Conservation (phyloP, 164 flowering plant genomes). For the Nymphaea thermarum region DNA sequence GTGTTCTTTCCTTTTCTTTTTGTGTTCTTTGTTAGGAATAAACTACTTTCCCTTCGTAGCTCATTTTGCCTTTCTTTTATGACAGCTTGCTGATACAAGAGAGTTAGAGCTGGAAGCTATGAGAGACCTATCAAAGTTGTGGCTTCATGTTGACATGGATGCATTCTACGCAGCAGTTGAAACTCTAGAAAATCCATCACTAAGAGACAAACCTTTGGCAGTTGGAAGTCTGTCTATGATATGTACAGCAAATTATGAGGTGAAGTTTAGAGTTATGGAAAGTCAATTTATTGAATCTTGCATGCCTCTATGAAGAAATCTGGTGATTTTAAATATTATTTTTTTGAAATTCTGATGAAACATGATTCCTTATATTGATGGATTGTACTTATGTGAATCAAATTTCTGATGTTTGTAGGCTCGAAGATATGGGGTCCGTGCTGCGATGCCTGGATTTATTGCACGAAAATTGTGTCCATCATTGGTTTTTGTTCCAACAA, state of each 20-base stretch:
- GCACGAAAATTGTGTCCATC: constrained; percentile 90
- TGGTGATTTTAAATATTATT: neutral
- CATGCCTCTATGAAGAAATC: constrained; percentile 3
- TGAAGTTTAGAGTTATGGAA: constrained; percentile 4
- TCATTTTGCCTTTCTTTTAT: neutral
- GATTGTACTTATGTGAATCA: no score
- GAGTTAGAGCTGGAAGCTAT: constrained; percentile 67
- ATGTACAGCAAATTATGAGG: constrained; percentile 98
- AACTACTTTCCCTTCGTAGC: no score
- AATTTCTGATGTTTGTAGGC: constrained; percentile 32
- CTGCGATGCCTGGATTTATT: constrained; percentile 99
- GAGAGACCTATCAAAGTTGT: constrained; percentile 64
- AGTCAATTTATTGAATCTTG: constrained; percentile 9
- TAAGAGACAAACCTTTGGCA: constrained; percentile 88
- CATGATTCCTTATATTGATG: no score
- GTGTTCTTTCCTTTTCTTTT: no score
- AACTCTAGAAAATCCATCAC: constrained; percentile 63
- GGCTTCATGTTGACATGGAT: constrained; percentile 99
- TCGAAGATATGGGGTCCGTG: constrained; percentile 88
- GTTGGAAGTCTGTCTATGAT: constrained; percentile 98
- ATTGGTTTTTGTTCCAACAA: constrained; percentile 68
- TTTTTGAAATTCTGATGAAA: no score
- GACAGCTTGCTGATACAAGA: constrained; percentile 74
- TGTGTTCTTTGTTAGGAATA: no score
- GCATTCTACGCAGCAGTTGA: constrained; percentile 99